These are phyloP conservation scores for Hordeum vulgare DNA, from an alignment of 176 grass and related monocot genomes.

Conservation along the genomic window DNA sequence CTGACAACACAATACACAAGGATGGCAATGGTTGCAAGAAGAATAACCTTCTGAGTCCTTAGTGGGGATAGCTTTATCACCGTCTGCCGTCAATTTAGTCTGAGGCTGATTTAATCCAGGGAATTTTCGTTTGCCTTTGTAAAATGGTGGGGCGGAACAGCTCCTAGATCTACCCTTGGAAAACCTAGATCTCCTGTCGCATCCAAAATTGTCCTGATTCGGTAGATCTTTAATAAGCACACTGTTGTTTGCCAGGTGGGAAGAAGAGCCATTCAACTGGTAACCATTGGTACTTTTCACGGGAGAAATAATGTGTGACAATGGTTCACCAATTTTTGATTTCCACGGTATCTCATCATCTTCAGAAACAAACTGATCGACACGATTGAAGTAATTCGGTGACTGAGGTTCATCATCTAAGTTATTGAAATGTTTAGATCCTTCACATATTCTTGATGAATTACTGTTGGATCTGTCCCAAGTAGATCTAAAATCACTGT, in stretches of 20 bases:
- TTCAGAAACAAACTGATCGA: constrained; percentile 20
- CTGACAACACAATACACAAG: constrained; percentile 9
- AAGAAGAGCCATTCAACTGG: constrained; percentile 14
- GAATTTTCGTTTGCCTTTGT: constrained; percentile 71
- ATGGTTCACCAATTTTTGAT: constrained; percentile 21
- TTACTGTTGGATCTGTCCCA: constrained; percentile 25
- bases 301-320: constrained; percentile 29
- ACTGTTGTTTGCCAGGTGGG: constrained; percentile 7
- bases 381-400: constrained; percentile 25
- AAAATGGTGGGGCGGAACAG: constrained; percentile 80
- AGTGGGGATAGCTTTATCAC: constrained; percentile 28
- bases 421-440: constrained; percentile 23
- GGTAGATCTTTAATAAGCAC: constrained; percentile 18
- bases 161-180: constrained; percentile 52
- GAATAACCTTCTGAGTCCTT: constrained; percentile 46
- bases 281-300: constrained; percentile 22
- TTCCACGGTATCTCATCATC: constrained; percentile 32
- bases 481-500: constrained; percentile 13
- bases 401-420: background rate
- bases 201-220: constrained; percentile 31
- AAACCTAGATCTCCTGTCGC: constrained; percentile 13
- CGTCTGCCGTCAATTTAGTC: constrained; percentile 23
- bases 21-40: background rate
- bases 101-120: constrained; percentile 40
- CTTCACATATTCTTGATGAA: constrained; percentile 37